These are phyloP conservation scores for Harringtonia lauricola DNA, from an alignment of 2,329 filamentous ascomycete species.

Conservation along the genomic window DNA sequence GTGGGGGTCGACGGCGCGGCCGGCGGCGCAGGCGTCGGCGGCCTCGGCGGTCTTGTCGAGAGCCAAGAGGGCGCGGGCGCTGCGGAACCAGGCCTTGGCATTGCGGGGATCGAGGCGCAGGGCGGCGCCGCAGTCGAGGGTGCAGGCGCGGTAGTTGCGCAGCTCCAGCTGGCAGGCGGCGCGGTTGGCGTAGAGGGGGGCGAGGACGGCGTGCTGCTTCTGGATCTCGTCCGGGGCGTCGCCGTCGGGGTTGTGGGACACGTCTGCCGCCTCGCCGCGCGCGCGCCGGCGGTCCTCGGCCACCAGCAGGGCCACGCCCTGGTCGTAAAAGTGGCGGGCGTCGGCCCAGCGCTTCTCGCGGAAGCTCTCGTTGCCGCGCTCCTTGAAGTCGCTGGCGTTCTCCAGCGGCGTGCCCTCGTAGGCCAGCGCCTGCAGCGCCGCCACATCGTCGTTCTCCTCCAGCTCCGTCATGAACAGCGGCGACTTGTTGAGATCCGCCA, in stretches of 20 bases:
- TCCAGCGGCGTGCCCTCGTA: conserved; percentile 88
- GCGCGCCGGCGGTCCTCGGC: conserved; percentile 48
- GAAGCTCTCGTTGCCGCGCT: conserved; percentile 87
- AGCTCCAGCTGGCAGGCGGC: conserved; percentile 84
- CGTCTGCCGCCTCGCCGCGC: conserved; percentile 18
- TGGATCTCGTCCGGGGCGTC: conserved; percentile 42
- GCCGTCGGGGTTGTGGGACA: conserved; percentile 8
- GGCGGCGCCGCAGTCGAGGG: conserved; percentile 70
- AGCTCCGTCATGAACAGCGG: conserved; percentile 96
- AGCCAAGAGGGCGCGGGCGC: conserved; percentile 63
- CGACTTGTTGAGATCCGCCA: conserved; percentile 45
- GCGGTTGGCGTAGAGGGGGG: conserved; percentile 74
- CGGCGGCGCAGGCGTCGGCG: conserved; percentile 63
- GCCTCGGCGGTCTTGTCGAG: conserved; percentile 74
- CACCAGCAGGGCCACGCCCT: conserved; percentile 65
- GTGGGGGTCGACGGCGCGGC: conserved; percentile 56
- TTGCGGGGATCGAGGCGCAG: conserved; percentile 71
- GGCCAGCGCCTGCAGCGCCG: conserved; percentile 79
- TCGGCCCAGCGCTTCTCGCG: conserved; percentile 62
- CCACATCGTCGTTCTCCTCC: conserved; percentile 73
- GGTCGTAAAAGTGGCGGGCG: conserved; percentile 83
- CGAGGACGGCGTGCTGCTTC: conserved; percentile 54
- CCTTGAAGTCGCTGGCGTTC: conserved; percentile 74
- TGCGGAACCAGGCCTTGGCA: conserved; percentile 86
- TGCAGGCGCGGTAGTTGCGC: conserved; percentile 79